Percentiles rank a stretch among this genome's conserved stretches.
These are phyloP conservation scores for Pueraria montana DNA, from an alignment of 306 rosid species.

Conservation along the genomic window DNA sequence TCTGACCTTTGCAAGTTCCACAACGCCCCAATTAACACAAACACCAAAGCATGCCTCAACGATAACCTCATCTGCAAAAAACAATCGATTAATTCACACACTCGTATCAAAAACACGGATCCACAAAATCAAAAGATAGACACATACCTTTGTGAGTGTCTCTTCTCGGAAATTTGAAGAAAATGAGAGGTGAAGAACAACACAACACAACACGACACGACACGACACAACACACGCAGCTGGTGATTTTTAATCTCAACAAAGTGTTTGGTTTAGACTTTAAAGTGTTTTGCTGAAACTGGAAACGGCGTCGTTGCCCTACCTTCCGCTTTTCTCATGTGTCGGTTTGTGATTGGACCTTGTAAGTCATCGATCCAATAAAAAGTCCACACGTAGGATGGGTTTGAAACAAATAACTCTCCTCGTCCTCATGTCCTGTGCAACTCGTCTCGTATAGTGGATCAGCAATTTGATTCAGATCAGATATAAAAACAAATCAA, in stretches of 20 bases:
- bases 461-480: background rate
- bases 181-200: background rate
- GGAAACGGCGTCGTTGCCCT: slow-evolving; percentile 44
- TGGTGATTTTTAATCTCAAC: slow-evolving; percentile 8
- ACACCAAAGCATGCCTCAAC: slow-evolving; percentile 50
- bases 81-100: background rate
- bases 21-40: slow-evolving; percentile 49
- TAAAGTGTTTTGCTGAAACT: slow-evolving; percentile 20
- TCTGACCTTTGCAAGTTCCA: slow-evolving; percentile 56
- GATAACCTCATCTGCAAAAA: slow-evolving; percentile 53
- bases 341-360: slow-evolving; percentile 39
- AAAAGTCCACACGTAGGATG: slow-evolving; percentile 1
- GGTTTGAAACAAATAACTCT: background rate
- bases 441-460: background rate
- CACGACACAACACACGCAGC: background rate
- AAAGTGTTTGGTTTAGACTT: background rate
- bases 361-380: slow-evolving; percentile 41
- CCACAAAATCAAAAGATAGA: background rate
- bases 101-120: background rate
- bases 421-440: background rate
- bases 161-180: slow-evolving; percentile 1
- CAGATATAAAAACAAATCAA: background rate
- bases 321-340: background rate
- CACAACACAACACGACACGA: background rate
- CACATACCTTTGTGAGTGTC: background rate